Evolutionary conservation across 148 eudicot genomes (phyloP).

Genomic region (Selenicereus undatus): DNA sequence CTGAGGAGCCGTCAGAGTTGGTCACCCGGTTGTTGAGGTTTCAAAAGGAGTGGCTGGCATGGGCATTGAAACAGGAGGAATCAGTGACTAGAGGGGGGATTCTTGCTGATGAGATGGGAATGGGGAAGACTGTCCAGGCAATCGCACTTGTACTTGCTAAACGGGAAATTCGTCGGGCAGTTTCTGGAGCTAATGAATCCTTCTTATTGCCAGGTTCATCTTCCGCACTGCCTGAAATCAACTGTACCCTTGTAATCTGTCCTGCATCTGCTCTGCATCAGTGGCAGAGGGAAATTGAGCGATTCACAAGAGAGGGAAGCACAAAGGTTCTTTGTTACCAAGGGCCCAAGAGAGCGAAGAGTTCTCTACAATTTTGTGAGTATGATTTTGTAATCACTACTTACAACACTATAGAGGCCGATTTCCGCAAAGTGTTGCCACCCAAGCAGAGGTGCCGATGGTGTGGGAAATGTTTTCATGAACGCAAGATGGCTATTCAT

Average conservation of each 20-base stretch:
- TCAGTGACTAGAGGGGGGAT: slow-evolving; percentile 74
- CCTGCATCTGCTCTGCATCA: slow-evolving; percentile 75
- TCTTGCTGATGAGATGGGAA: slow-evolving; percentile 99
- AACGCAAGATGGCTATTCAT: slow-evolving; percentile 48
- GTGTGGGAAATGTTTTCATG: slow-evolving; percentile 66
- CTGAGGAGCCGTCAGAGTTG: slow-evolving; percentile 60
- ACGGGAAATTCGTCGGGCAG: slow-evolving; percentile 41
- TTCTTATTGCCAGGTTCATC: slow-evolving; percentile 35
- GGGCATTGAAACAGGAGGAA: slow-evolving; percentile 91
- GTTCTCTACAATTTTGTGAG: slow-evolving; percentile 41
- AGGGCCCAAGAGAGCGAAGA: slow-evolving; percentile 71
- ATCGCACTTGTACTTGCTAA: slow-evolving; percentile 94
- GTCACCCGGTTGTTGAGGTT: slow-evolving; percentile 68
- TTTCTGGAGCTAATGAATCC: slow-evolving; percentile 28
- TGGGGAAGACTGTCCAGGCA: slow-evolving; percentile 94
- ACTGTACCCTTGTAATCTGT: slow-evolving; percentile 84
- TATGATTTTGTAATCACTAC: slow-evolving; percentile 92
- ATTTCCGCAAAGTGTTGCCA: slow-evolving; percentile 75
- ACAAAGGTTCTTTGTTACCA: slow-evolving; percentile 74
- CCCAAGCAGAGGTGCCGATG: slow-evolving; percentile 68
- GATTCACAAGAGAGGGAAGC: slow-evolving; percentile 74
- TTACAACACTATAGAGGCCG: slow-evolving; percentile 76
- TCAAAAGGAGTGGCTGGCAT: slow-evolving; percentile 96
- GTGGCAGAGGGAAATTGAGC: slow-evolving; percentile 76
- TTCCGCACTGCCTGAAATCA: slow-evolving; percentile 40